Percentiles rank a stretch among this genome's conserved stretches.
These are phyloP conservation scores for Astragalus glycyphyllos DNA, from an alignment of 306 rosid genomes.

Conservation along the genomic window DNA sequence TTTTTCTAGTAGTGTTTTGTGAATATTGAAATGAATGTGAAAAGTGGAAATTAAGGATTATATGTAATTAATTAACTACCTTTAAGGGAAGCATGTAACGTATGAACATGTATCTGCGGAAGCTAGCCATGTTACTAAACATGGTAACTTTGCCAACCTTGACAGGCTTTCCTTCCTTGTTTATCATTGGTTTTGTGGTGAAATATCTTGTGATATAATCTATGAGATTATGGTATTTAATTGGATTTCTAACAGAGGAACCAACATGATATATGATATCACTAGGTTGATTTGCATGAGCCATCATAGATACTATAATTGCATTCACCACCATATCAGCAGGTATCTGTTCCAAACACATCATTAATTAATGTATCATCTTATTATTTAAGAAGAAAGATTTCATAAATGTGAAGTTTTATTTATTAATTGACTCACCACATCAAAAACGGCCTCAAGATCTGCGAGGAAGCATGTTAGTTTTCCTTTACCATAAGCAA, in stretches of 20 bases:
- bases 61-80: conserved; percentile 43
- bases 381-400: too few relatives aligned
- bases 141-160: conserved; percentile 53
- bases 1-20: neutral
- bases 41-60: neutral
- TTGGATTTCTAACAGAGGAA: conserved; percentile 61
- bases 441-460: conserved; percentile 48
- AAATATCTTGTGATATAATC: conserved; percentile 53
- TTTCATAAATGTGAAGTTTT: neutral
- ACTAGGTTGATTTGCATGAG: conserved; percentile 50
- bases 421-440: conserved; percentile 54
- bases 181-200: conserved; percentile 60
- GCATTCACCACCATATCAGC: conserved; percentile 84
- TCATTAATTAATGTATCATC: neutral
- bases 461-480: conserved; percentile 54
- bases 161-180: conserved; percentile 61
- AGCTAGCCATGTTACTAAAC: conserved; percentile 56
- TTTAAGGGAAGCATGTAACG: conserved; percentile 64
- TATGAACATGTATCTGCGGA: conserved; percentile 60
- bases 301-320: conserved; percentile 55
- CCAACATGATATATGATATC: conserved; percentile 67
- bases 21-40: neutral
- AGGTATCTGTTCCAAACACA: conserved; percentile 55
- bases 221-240: conserved; percentile 37
- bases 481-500: conserved; percentile 74